Evolutionary conservation across 1,139 yeast species (phyloP).

Genomic region (Suhomyces choctaworum): DNA sequence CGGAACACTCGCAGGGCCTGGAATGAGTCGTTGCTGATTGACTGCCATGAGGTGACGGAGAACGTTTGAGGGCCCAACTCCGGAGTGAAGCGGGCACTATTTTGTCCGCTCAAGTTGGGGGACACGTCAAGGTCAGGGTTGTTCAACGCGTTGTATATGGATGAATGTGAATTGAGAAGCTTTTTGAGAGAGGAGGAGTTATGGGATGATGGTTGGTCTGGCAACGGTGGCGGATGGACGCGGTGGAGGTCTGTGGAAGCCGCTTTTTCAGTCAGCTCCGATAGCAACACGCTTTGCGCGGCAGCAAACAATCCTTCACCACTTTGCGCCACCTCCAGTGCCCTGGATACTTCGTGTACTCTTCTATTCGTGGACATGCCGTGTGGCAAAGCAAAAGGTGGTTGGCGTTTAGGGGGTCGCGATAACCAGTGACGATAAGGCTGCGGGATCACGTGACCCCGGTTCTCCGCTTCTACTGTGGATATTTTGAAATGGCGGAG

Average conservation of each 20-base stretch:
- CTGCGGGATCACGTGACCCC: not conserved
- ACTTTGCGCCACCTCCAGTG: not conserved
- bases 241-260: not conserved
- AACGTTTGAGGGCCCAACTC: constrained; percentile 18
- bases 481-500: no score
- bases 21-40: constrained; percentile 16
- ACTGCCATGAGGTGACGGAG: constrained; percentile 24
- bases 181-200: constrained; percentile 14
- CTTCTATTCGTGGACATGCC: not conserved
- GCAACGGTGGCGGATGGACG: not conserved
- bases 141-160: constrained; percentile 40
- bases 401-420: constrained; percentile 2
- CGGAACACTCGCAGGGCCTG: constrained; percentile 1
- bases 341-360: not conserved
- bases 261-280: not conserved
- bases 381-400: not conserved
- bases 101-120: constrained; percentile 10
- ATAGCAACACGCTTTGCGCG: no score
- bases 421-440: not conserved
- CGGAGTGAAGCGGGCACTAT: constrained; percentile 13
- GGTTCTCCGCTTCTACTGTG: not conserved
- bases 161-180: constrained; percentile 40
- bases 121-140: constrained; percentile 45
- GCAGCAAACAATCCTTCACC: no score
- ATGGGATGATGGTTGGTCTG: not conserved